Conservation (phyloP, 2,329 filamentous ascomycete species). For the Epichloe sibirici region DNA sequence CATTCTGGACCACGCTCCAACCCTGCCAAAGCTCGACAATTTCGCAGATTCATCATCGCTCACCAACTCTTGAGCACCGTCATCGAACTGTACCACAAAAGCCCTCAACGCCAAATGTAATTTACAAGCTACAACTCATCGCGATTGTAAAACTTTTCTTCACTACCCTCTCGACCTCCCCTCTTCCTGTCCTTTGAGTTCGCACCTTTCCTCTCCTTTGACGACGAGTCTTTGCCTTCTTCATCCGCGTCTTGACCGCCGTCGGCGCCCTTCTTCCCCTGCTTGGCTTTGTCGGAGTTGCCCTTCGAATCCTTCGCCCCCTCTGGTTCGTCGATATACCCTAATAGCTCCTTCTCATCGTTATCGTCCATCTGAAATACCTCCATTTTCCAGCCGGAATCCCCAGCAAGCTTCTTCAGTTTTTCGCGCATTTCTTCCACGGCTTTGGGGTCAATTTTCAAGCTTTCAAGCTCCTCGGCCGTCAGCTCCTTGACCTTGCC, state of each 20-base stretch:
- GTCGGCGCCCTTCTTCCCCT: not conserved
- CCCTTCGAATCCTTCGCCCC: slow-evolving; percentile 7
- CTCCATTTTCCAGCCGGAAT: slow-evolving; percentile 69
- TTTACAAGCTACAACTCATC: slow-evolving; percentile 5
- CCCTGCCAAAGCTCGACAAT: no score
- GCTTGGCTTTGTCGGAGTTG: slow-evolving; percentile 19
- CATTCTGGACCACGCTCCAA: no score
- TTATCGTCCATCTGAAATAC: slow-evolving; percentile 53
- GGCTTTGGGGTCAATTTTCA: slow-evolving; percentile 53
- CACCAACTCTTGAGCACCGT: no score
- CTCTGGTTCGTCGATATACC: slow-evolving; percentile 46
- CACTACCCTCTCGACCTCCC: slow-evolving; percentile 26
- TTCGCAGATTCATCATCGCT: no score
- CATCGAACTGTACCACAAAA: no score
- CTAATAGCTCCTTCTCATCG: slow-evolving; percentile 51
- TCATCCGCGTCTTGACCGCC: slow-evolving; percentile 16
- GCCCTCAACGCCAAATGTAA: no score
- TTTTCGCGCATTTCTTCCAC: slow-evolving; percentile 58
- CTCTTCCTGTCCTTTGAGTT: slow-evolving; percentile 5
- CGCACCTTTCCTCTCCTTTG: not conserved
- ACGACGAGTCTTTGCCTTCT: slow-evolving; percentile 1
- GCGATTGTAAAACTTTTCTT: slow-evolving; percentile 37
- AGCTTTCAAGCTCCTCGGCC: slow-evolving; percentile 53
- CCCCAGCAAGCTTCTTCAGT: slow-evolving; percentile 55
- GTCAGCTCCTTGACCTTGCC: slow-evolving; percentile 49